These are phyloP conservation scores for Arthroderma sp. DNA, from an alignment of 2,329 filamentous ascomycete species.

Conservation along the genomic window DNA sequence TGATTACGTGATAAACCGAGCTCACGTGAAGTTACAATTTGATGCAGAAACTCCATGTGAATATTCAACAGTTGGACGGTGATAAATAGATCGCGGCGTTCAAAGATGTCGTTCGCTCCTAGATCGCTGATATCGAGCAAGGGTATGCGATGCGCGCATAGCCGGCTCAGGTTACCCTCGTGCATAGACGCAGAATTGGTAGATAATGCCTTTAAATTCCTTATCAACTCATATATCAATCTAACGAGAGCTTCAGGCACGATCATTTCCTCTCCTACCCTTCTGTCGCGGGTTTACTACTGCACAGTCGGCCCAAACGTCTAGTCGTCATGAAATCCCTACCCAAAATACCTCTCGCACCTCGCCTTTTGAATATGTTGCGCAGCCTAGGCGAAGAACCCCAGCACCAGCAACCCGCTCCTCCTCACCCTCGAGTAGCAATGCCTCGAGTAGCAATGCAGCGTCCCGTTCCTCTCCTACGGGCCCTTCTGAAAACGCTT, in stretches of 20 bases:
- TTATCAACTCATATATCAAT: neutral
- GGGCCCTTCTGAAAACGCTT: conserved; percentile 17
- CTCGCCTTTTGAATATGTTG: neutral
- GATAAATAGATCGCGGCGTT: neutral
- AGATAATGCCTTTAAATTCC: neutral
- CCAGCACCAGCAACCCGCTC: neutral
- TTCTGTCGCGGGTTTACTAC: neutral
- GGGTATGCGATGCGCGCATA: neutral
- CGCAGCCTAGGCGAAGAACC: neutral
- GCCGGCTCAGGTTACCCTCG: neutral
- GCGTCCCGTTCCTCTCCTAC: neutral
- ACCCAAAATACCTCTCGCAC: neutral
- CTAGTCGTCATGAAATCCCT: neutral
- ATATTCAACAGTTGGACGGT: neutral
- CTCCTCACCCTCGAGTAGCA: neutral
- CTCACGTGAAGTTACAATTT: neutral
- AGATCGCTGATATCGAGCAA: conserved; percentile 10
- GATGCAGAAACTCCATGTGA: neutral
- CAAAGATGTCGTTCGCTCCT: neutral
- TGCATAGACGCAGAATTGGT: neutral
- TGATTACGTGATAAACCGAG: neutral
- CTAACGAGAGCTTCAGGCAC: neutral
- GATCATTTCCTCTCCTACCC: neutral
- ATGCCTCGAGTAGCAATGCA: too few species aligned
- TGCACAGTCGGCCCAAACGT: neutral